Evolutionary conservation across 768 basidiomycete species (phyloP), one percentile per base, ranked within the genome.

Genomic region (Pulveroboletus sp.): DNA sequence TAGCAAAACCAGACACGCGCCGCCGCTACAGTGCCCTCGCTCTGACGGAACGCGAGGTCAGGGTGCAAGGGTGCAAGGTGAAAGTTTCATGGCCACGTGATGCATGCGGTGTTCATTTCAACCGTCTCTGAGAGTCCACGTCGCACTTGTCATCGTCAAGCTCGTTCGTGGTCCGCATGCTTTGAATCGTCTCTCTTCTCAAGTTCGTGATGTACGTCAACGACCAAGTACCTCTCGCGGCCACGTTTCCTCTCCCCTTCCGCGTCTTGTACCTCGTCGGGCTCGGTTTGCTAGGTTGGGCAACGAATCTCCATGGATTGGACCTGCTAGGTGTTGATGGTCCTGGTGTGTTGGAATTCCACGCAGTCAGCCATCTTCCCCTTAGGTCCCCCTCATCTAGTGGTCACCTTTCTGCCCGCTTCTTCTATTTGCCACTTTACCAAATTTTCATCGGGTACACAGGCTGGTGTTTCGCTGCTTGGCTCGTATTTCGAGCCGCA

Each of bases 221-320:
- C 47, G 58, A 71, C 55, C 78, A 81, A 54, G 64, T 75, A 40
- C 69, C 75, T 39, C 73, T 81, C 50, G 75, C 80, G 46, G 72
- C 76, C 33, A 70, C 71, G 17, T 88, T 95, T 64, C 95, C 96
- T 10, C 77, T 99, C 1, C 95, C 96, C 1, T 97, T 93, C 66
- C 88, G 96, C 54, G 90, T 92, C 24, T 78, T 96, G 50, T 78
- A 81, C 57, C 76, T 96, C 50, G 75, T 81, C 47, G 86, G 89
- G 17, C 58, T 90, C 31, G 93, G 91, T 10, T 79, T 93, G 48
- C 72, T 95, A 5, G 85, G 85, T 54, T 99, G 95, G 93, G 93
- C 93, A 0, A 82, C 85, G 31, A 99, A 98, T 68, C 70, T 98
- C 7, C 94, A 98, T 67, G 80, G 88, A 43, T 81, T 98, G 40